These are phyloP conservation scores for Echria macrotheca DNA, from an alignment of 495 filamentous ascomycete species.

Conservation along the genomic window DNA sequence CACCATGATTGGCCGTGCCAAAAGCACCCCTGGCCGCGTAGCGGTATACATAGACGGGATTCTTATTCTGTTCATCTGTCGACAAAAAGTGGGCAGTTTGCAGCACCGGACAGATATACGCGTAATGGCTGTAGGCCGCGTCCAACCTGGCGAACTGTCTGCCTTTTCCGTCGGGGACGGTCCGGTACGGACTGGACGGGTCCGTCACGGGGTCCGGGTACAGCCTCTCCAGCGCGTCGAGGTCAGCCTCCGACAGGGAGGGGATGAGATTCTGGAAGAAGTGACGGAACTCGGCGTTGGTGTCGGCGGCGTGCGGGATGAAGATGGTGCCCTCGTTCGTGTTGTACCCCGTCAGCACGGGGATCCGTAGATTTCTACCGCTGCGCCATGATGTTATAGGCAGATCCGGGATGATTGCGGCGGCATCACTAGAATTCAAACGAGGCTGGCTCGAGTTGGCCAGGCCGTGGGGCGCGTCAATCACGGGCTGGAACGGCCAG, in stretches of 20 bases:
- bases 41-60: conserved; percentile 51
- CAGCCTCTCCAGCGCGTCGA: conserved; percentile 45
- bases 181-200: conserved; percentile 21
- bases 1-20: conserved; percentile 54
- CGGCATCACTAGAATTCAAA: no score
- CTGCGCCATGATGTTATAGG: conserved; percentile 53
- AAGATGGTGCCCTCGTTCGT: conserved; percentile 61
- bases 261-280: conserved; percentile 57
- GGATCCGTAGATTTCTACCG: conserved; percentile 49
- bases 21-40: conserved; percentile 48
- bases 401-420: conserved; percentile 48
- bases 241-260: conserved; percentile 37
- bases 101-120: conserved; percentile 59
- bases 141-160: conserved; percentile 55
- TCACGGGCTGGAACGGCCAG: conserved; percentile 65
- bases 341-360: conserved; percentile 61
- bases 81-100: conserved; percentile 53
- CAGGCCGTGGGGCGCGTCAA: conserved; percentile 45
- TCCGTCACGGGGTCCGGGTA: conserved; percentile 52
- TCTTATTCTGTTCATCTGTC: conserved; percentile 8
- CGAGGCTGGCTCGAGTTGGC: conserved; percentile 21
- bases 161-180: conserved; percentile 37
- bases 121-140: conserved; percentile 61
- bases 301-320: conserved; percentile 42
- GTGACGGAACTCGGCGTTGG: conserved; percentile 41